A percentile compares a stretch with the other conserved stretches of the same genome.
Evolutionary conservation across 1,284 basidiomycete genomes (phyloP).

Genomic region (Tylopilus orsonianus): DNA sequence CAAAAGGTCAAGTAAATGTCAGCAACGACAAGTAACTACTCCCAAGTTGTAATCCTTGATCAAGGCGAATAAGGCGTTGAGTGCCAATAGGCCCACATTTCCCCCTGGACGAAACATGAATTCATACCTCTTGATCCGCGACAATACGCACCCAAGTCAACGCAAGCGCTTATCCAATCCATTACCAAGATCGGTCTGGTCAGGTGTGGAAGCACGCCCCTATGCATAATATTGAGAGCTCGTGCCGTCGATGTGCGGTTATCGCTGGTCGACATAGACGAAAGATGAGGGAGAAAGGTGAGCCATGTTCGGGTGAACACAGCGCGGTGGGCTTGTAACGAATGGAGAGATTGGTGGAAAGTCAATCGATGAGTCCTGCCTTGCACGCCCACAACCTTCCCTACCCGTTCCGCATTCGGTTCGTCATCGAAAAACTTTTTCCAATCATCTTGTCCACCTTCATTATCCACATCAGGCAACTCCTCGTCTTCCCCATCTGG

Average conservation of each 20-base stretch:
- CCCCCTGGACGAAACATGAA: conserved; percentile 56
- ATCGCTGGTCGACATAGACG: conserved; percentile 38
- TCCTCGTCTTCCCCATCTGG: conserved; percentile 46
- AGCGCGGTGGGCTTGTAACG: conserved; percentile 69
- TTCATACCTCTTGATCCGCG: background rate
- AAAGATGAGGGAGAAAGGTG: conserved; percentile 62
- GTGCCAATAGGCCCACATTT: conserved; percentile 83
- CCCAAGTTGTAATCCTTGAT: conserved; percentile 94
- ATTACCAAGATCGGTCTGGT: conserved; percentile 81
- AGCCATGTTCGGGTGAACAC: conserved; percentile 83
- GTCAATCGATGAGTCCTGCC: conserved; percentile 63
- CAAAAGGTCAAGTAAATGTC: conserved; percentile 1
- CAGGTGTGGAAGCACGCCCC: conserved; percentile 82
- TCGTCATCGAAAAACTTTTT: conserved; percentile 77
- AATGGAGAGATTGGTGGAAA: conserved; percentile 74
- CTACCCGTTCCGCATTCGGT: conserved; percentile 36
- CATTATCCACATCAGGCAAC: conserved; percentile 37
- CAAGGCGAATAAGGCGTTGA: conserved; percentile 90
- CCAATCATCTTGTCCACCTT: conserved; percentile 71
- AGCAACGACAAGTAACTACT: conserved; percentile 32
- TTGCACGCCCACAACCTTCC: conserved; percentile 39
- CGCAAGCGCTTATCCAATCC: conserved; percentile 91
- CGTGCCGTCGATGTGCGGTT: conserved; percentile 53
- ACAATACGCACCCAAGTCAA: conserved; percentile 69
- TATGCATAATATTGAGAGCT: conserved; percentile 79